A percentile compares a stretch with the other conserved stretches of the same genome.
phyloP scores from a whole-genome alignment of 371 early-diverging fungal species.

The Mucor plumbeus region DNA sequence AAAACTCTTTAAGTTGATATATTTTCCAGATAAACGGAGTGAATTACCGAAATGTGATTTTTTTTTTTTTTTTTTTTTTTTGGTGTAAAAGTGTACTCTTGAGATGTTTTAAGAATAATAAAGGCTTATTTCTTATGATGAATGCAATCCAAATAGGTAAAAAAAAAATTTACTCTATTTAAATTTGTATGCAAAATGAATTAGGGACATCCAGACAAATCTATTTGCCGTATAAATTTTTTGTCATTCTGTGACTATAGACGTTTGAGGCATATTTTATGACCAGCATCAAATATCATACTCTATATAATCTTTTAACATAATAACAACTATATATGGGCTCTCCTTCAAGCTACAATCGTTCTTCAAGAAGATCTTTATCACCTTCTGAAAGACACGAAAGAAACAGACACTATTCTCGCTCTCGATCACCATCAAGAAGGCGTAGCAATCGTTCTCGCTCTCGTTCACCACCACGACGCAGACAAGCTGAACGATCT shows the following conservation, averaged over 20 bases:
- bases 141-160: too few relatives aligned
- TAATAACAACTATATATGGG: conserved; percentile 3
- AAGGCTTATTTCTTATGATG: too few relatives aligned
- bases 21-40: not conserved
- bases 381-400: conserved; percentile 14
- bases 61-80: not conserved
- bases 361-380: conserved; percentile 14
- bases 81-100: not conserved
- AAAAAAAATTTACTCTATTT: too few relatives aligned
- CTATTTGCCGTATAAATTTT: not conserved
- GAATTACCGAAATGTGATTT: not conserved
- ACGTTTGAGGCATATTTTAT: not conserved
- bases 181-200: not conserved
- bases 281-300: not conserved
- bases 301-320: not conserved
- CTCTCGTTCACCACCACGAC: conserved; percentile 11
- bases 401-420: conserved; percentile 6
- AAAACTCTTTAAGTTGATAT: conserved; percentile 1
- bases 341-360: conserved; percentile 17
- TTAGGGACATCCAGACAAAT: not conserved
- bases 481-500: conserved; percentile 10
- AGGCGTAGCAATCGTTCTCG: conserved; percentile 12
- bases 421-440: conserved; percentile 15
- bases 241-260: not conserved
- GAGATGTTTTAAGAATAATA: not conserved